These are phyloP conservation scores for Prunus kanzakura DNA, from an alignment of 306 rosid species.

Conservation along the genomic window DNA sequence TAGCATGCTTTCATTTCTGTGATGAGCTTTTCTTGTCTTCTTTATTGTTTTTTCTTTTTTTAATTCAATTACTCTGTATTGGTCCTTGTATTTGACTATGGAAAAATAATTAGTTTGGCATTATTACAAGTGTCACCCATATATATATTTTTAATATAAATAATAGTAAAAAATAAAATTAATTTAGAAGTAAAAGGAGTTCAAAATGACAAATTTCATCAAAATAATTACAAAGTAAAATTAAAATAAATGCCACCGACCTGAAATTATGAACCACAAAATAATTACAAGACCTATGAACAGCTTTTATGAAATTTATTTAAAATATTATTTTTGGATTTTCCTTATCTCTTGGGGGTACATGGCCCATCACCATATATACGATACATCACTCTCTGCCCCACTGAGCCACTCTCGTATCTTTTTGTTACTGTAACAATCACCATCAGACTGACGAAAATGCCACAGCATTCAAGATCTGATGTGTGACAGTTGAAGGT, in stretches of 20 bases:
- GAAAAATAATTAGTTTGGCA: no score
- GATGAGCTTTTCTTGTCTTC: no score
- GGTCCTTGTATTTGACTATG: no score
- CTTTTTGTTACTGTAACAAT: constrained; percentile 13
- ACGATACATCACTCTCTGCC: neutral
- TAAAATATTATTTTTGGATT: neutral
- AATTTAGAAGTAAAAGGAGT: no score
- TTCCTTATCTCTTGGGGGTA: constrained; percentile 36
- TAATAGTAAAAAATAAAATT: no score
- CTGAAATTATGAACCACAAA: no score
- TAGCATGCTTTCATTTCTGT: neutral
- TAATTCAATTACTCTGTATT: no score
- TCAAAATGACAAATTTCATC: neutral
- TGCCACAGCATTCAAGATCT: neutral
- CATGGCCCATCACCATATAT: constrained; percentile 7
- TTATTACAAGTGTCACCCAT: neutral
- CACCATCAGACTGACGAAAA: neutral
- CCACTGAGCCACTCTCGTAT: neutral
- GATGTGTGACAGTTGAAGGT: neutral
- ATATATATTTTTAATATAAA: neutral
- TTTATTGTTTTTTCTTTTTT: no score
- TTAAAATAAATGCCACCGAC: no score
- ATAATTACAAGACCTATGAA: no score
- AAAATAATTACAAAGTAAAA: neutral
- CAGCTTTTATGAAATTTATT: neutral